phyloP scores from a whole-genome alignment of 495 filamentous ascomycete genomes.

The Talaromyces thailandensis region DNA sequence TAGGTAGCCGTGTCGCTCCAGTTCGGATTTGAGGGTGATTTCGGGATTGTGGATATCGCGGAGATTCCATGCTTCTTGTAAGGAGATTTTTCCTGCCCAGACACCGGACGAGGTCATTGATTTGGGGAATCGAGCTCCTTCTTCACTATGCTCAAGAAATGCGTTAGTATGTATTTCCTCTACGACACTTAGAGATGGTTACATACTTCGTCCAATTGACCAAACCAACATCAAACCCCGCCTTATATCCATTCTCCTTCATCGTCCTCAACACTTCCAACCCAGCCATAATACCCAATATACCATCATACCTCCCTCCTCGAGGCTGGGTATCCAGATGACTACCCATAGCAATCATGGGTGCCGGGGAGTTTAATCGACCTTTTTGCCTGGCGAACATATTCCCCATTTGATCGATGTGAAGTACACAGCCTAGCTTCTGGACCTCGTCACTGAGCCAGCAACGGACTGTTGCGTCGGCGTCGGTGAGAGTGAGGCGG shows the following conservation, averaged over 20 bases:
- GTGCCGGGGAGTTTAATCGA: slow-evolving; percentile 45
- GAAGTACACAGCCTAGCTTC: slow-evolving; percentile 52
- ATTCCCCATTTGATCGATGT: slow-evolving; percentile 62
- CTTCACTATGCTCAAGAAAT: slow-evolving; percentile 38
- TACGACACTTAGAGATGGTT: not conserved
- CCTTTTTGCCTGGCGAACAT: slow-evolving; percentile 67
- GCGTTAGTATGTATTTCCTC: not conserved
- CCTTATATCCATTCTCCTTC: slow-evolving; percentile 59
- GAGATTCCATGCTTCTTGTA: slow-evolving; percentile 52
- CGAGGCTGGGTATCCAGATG: slow-evolving; percentile 75
- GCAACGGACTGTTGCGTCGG: slow-evolving; percentile 61
- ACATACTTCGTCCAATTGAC: slow-evolving; percentile 72
- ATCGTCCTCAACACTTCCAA: slow-evolving; percentile 63
- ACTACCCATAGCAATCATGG: slow-evolving; percentile 50
- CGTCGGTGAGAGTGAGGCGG: slow-evolving; percentile 57
- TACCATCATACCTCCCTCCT: slow-evolving; percentile 66
- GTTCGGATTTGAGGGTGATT: slow-evolving; percentile 55
- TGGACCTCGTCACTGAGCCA: slow-evolving; percentile 66
- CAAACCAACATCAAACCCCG: slow-evolving; percentile 60
- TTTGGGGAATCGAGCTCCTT: slow-evolving; percentile 71
- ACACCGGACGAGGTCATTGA: slow-evolving; percentile 72
- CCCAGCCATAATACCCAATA: slow-evolving; percentile 63
- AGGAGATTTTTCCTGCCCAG: slow-evolving; percentile 59
- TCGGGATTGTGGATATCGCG: slow-evolving; percentile 46
- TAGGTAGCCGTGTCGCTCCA: slow-evolving; percentile 64